These are phyloP conservation scores for Dendrostoma leiphaemia DNA, from an alignment of 2,329 filamentous ascomycete genomes.

Conservation along the genomic window DNA sequence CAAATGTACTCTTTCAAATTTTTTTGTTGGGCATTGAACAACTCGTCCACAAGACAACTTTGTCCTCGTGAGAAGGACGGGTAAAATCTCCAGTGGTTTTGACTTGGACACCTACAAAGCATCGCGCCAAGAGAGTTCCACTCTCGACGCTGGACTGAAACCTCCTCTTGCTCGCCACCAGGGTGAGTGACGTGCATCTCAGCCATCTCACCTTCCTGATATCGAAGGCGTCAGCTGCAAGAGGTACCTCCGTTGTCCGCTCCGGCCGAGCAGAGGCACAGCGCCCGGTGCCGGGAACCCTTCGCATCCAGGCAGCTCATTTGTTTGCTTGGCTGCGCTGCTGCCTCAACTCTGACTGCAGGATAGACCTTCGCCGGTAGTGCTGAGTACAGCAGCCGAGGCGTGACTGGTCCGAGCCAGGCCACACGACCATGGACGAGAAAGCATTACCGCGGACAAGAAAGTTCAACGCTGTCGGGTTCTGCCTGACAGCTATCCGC, in stretches of 20 bases:
- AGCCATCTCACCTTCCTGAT: conserved; percentile 1
- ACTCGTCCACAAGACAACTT: background rate
- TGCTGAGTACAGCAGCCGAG: background rate
- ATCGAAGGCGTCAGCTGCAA: conserved; percentile 1
- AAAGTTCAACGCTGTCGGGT: conserved; percentile 18
- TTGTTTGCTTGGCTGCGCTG: background rate
- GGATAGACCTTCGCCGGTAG: background rate
- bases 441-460: background rate
- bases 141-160: background rate
- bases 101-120: background rate
- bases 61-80: background rate
- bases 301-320: background rate
- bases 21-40: background rate
- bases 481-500: conserved; percentile 19
- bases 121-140: background rate
- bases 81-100: too few species aligned
- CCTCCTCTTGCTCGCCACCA: background rate
- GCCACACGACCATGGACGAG: conserved; percentile 9
- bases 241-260: background rate
- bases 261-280: background rate
- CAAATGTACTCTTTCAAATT: background rate
- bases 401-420: background rate
- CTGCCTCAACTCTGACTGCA: background rate
- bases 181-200: conserved; percentile 1
- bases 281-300: background rate